phyloP scores from a whole-genome alignment of 352 stramenopile genomes.

The Phytophthora cajani region DNA sequence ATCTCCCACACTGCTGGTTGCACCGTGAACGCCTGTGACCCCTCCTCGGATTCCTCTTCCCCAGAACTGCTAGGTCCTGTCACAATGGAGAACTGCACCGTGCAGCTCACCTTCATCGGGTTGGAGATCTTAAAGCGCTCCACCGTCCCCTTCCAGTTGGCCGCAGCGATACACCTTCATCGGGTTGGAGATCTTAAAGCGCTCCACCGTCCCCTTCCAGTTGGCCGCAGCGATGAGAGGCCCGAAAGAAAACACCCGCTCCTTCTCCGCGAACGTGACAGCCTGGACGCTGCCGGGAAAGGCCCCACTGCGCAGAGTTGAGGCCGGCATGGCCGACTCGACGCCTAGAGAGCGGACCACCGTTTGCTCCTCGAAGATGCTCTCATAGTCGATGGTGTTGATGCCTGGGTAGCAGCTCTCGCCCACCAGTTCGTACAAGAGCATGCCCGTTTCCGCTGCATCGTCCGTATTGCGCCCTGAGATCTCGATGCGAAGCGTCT shows the following conservation, averaged over 20 bases:
- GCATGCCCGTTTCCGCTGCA: slow-evolving; percentile 40
- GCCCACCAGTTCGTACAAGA: slow-evolving; percentile 89
- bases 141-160: slow-evolving; percentile 81
- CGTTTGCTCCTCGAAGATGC: slow-evolving; percentile 96
- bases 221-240: slow-evolving; percentile 72
- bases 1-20: slow-evolving; percentile 94
- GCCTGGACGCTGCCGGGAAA: slow-evolving; percentile 51
- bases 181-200: slow-evolving; percentile 96
- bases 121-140: slow-evolving; percentile 96
- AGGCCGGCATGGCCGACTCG: slow-evolving; percentile 25
- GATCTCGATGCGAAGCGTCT: slow-evolving; percentile 77
- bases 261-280: slow-evolving; percentile 84
- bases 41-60: slow-evolving; percentile 10
- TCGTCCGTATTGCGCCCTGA: slow-evolving; percentile 74
- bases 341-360: slow-evolving; percentile 84
- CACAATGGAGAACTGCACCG: slow-evolving; percentile 84
- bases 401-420: slow-evolving; percentile 96
- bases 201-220: slow-evolving; percentile 85
- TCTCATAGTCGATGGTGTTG: slow-evolving; percentile 83
- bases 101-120: slow-evolving; percentile 94
- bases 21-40: slow-evolving; percentile 79
- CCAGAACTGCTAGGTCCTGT: slow-evolving; percentile 24
- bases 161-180: too few relatives aligned
- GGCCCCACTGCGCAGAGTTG: slow-evolving; percentile 19
- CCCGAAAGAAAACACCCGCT: slow-evolving; percentile 90